Conservation (phyloP, 2,329 filamentous ascomycete genomes). For the Metarhizium sp. region DNA sequence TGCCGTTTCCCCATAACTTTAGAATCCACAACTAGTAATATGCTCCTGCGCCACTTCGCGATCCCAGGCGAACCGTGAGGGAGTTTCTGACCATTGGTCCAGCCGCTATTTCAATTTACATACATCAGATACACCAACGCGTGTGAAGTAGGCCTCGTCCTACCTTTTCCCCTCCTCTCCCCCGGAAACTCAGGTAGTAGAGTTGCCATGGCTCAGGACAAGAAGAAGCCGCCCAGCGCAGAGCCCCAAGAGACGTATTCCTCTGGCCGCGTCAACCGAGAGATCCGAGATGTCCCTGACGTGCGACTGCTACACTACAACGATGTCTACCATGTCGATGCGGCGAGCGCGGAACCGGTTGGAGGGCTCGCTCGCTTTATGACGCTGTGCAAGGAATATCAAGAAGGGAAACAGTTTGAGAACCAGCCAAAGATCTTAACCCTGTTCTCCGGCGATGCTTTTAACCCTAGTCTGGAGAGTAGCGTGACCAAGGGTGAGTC, state of each 20-base stretch:
- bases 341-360: constrained; percentile 66
- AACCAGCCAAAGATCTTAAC: constrained; percentile 60
- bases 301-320: constrained; percentile 85
- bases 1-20: too few species aligned
- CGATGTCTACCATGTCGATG: constrained; percentile 85
- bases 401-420: constrained; percentile 47
- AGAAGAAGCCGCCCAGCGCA: constrained; percentile 11
- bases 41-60: too few species aligned
- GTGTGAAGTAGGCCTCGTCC: too few species aligned
- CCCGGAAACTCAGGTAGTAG: background rate
- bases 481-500: constrained; percentile 71
- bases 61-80: too few species aligned
- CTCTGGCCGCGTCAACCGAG: constrained; percentile 9
- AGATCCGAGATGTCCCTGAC: constrained; percentile 39
- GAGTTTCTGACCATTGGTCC: too few species aligned
- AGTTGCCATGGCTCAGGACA: constrained; percentile 1
- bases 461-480: constrained; percentile 84
- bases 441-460: constrained; percentile 86
- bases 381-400: constrained; percentile 67
- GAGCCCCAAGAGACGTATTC: constrained; percentile 17
- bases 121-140: too few species aligned
- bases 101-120: too few species aligned
- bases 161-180: background rate
- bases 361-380: constrained; percentile 78
- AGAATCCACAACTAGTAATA: too few species aligned